These are phyloP conservation scores for Epithele typhae DNA, from an alignment of 768 basidiomycete genomes.

Conservation along the genomic window DNA sequence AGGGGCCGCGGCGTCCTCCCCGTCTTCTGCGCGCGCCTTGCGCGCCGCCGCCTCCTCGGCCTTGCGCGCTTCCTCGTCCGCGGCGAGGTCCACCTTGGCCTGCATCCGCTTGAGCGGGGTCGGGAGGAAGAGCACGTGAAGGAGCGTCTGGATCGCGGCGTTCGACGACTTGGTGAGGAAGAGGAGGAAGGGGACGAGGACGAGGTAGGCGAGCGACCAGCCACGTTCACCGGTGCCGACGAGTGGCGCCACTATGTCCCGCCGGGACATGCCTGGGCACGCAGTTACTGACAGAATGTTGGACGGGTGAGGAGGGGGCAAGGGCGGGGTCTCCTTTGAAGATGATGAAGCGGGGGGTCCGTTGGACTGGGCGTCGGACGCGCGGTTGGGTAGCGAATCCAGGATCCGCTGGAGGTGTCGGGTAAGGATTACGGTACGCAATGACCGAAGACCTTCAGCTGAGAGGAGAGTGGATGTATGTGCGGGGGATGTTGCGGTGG, in stretches of 20 bases:
- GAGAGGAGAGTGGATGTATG: conserved; percentile 32
- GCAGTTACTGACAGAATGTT: conserved; percentile 75
- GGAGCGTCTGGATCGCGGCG: conserved; percentile 65
- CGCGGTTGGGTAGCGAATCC: conserved; percentile 69
- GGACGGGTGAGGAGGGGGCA: conserved; percentile 41
- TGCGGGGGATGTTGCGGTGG: conserved; percentile 19
- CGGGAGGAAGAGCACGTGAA: conserved; percentile 79
- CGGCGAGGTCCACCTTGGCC: conserved; percentile 28
- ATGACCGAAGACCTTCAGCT: conserved; percentile 60
- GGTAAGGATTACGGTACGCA: conserved; percentile 60
- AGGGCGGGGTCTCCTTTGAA: too few relatives aligned
- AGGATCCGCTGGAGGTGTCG: conserved; percentile 82
- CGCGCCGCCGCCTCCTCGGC: conserved; percentile 6
- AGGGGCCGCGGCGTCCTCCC: conserved; percentile 16
- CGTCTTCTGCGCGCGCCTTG: not conserved
- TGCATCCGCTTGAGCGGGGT: conserved; percentile 61
- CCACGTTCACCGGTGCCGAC: conserved; percentile 39
- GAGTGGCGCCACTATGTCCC: conserved; percentile 59
- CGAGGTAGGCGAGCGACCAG: conserved; percentile 56
- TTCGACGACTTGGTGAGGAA: conserved; percentile 66
- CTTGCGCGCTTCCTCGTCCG: conserved; percentile 10
- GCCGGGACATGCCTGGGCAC: conserved; percentile 71
- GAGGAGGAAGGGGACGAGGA: conserved; percentile 62
- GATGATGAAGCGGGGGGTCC: conserved; percentile 16
- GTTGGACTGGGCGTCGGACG: conserved; percentile 17